phyloP scores from a whole-genome alignment of 768 basidiomycete genomes.

The Tulasnella sp. region DNA sequence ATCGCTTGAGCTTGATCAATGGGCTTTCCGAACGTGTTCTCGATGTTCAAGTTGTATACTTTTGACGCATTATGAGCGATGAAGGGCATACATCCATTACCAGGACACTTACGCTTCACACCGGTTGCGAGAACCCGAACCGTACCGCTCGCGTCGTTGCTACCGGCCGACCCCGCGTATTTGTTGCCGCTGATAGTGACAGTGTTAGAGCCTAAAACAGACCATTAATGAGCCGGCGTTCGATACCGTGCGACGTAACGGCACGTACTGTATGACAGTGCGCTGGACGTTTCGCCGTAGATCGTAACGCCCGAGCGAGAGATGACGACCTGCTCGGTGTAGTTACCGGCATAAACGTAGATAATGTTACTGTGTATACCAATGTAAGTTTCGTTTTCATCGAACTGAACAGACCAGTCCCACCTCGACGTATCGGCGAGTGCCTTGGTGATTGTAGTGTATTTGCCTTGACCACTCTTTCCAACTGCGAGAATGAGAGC shows the following conservation, averaged over 20 bases:
- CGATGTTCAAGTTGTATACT: conserved; percentile 16
- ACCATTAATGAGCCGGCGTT: neutral
- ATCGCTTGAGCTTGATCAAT: conserved; percentile 12
- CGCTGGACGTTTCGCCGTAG: neutral
- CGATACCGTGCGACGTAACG: too few relatives aligned
- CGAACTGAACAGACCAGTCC: neutral
- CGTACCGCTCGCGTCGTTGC: conserved; percentile 17
- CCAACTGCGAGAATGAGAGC: neutral
- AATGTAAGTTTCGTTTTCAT: neutral
- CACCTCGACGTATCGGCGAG: conserved; percentile 10
- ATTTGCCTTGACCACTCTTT: conserved; percentile 9
- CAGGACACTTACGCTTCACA: conserved; percentile 5
- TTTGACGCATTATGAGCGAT: neutral
- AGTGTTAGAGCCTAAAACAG: neutral
- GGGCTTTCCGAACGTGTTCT: conserved; percentile 13
- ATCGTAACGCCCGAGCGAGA: conserved; percentile 4
- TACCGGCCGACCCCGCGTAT: conserved; percentile 16
- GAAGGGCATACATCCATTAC: neutral
- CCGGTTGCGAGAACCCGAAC: conserved; percentile 14
- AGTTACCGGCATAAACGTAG: conserved; percentile 9
- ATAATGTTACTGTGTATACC: neutral
- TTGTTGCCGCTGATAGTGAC: conserved; percentile 12
- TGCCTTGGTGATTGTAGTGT: conserved; percentile 7
- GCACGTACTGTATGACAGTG: neutral
- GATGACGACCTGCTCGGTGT: conserved; percentile 10